A percentile compares a stretch with the other conserved stretches of the same genome.
Evolutionary conservation across 441 rosid genomes (phyloP).

Genomic region (Populus hybrid): DNA sequence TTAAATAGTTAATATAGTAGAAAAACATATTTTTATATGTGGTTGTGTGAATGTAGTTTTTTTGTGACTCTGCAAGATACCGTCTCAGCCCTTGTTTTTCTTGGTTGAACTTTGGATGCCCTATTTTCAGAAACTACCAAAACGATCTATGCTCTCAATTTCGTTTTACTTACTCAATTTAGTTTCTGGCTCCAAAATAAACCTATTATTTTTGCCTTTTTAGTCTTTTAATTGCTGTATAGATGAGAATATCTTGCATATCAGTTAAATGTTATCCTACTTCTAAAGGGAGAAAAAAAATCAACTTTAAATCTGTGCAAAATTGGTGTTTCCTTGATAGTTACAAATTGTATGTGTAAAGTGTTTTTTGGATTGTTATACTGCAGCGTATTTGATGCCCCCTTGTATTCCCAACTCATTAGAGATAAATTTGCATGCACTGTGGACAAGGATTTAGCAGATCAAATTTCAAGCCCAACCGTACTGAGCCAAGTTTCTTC

Average conservation of each 20-base stretch:
- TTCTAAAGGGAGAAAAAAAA: neutral
- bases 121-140: neutral
- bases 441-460: constrained; percentile 30
- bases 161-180: neutral
- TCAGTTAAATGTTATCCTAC: neutral
- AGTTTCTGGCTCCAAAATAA: neutral
- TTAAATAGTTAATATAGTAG: neutral
- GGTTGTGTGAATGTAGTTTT: neutral
- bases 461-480: constrained; percentile 25
- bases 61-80: neutral
- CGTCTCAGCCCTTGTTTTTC: neutral
- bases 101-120: neutral
- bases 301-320: neutral
- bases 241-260: neutral
- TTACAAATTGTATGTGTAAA: neutral
- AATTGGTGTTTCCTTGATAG: neutral
- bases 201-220: neutral
- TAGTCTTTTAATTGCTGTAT: neutral
- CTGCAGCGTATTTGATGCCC: constrained; percentile 58
- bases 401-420: constrained; percentile 38
- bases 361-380: constrained; percentile 1
- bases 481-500: constrained; percentile 30
- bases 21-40: neutral
- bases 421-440: constrained; percentile 45
- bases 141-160: neutral